Evolutionary conservation across 2,329 filamentous ascomycete genomes (phyloP).

Genomic region (Aspergillus fructus): DNA sequence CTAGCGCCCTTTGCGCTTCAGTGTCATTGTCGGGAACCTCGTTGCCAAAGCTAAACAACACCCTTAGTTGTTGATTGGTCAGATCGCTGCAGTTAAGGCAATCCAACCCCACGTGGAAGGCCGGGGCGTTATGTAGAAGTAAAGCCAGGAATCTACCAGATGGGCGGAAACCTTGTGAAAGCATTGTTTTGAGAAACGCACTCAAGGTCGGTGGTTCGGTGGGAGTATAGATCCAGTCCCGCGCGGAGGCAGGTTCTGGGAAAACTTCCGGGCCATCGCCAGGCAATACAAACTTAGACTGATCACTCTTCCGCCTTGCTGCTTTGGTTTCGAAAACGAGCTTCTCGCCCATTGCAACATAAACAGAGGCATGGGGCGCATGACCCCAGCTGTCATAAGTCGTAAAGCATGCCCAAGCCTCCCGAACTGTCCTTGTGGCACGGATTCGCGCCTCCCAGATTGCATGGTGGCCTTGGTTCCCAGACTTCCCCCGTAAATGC

Average conservation of each 20-base stretch:
- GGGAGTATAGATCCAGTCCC: constrained; percentile 58
- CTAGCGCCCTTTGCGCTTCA: constrained; percentile 22
- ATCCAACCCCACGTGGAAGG: constrained; percentile 41
- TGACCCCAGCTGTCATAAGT: constrained; percentile 50
- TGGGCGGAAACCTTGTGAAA: constrained; percentile 44
- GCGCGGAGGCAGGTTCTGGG: constrained; percentile 55
- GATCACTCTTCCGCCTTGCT: constrained; percentile 21
- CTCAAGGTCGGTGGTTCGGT: constrained; percentile 53
- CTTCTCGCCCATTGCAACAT: constrained; percentile 59
- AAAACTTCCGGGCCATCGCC: constrained; percentile 58
- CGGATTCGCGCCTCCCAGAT: constrained; percentile 60
- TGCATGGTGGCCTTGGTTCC: constrained; percentile 26
- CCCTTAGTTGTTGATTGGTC: constrained; percentile 30
- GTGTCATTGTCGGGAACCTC: constrained; percentile 15
- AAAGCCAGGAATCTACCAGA: constrained; percentile 47
- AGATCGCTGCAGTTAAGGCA: constrained; percentile 43
- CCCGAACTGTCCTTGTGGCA: constrained; percentile 60
- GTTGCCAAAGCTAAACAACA: constrained; percentile 27
- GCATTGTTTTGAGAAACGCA: constrained; percentile 54
- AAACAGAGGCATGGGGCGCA: constrained; percentile 44
- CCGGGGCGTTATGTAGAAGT: constrained; percentile 47
- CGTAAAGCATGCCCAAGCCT: constrained; percentile 66
- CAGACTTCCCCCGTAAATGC: constrained; percentile 17
- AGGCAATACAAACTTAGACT: constrained; percentile 41
- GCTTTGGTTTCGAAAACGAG: constrained; percentile 43